These are phyloP conservation scores for Tulasnella sp. DNA, from an alignment of 768 basidiomycete species.

Conservation along the genomic window DNA sequence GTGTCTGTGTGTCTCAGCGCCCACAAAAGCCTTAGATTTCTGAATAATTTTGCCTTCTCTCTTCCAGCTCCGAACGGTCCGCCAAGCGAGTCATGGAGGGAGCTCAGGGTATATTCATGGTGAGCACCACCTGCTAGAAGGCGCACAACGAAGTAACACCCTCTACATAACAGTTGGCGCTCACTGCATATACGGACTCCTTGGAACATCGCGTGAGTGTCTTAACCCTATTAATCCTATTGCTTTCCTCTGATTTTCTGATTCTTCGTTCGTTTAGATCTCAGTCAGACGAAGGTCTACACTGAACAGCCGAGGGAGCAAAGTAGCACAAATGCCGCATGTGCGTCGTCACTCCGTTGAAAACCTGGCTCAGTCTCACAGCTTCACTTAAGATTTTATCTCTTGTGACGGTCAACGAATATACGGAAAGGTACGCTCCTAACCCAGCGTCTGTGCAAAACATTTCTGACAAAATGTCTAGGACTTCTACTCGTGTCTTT, in stretches of 20 bases:
- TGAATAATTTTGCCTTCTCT: not conserved
- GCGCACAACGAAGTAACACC: not conserved
- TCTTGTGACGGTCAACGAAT: not conserved
- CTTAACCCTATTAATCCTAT: too few relatives aligned
- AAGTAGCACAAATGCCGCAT: not conserved
- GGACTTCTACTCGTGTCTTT: not conserved
- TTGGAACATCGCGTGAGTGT: not conserved
- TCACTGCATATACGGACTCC: not conserved
- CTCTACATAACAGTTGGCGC: not conserved
- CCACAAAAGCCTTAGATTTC: too few relatives aligned
- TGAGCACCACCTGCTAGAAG: not conserved
- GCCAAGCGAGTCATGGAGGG: not conserved
- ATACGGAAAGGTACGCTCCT: not conserved
- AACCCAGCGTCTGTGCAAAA: not conserved
- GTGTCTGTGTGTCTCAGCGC: not conserved
- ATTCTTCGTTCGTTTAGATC: not conserved
- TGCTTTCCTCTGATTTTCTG: not conserved
- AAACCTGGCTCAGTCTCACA: not conserved
- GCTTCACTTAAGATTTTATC: not conserved
- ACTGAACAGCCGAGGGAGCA: not conserved
- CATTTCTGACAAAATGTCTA: not conserved
- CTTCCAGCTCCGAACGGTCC: not conserved
- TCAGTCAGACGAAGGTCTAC: not conserved
- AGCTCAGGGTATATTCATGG: not conserved
- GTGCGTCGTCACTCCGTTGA: not conserved